A percentile compares a stretch with the other conserved stretches of the same genome.
Evolutionary conservation across 495 filamentous ascomycete genomes (phyloP).

Genomic region (Pyrenopolyporus hunteri): DNA sequence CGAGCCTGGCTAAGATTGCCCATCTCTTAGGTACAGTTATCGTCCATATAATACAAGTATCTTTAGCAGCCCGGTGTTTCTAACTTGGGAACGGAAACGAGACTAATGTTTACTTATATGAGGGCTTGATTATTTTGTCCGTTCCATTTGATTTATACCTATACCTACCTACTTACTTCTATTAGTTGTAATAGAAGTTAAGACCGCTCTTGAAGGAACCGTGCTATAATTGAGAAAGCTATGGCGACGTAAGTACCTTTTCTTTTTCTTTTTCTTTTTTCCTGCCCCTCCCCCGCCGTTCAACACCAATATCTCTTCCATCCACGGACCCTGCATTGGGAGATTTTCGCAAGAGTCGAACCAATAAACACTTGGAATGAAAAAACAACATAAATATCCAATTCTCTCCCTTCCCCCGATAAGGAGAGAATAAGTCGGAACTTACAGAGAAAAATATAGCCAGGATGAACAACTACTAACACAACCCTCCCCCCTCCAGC

Average conservation of each 20-base stretch:
- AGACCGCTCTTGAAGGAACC: too few relatives aligned
- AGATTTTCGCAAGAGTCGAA: not conserved
- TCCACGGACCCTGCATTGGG: not conserved
- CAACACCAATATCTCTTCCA: not conserved
- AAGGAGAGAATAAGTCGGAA: not conserved
- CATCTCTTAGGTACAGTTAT: not conserved
- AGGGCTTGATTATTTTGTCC: constrained; percentile 11
- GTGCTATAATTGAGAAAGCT: not conserved
- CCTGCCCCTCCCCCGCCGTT: constrained; percentile 35
- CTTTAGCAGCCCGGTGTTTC: too few relatives aligned
- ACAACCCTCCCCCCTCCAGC: constrained; percentile 53
- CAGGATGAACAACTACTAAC: not conserved
- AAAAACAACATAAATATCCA: not conserved
- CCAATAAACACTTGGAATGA: not conserved
- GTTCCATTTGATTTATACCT: not conserved
- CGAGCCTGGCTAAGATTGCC: too few relatives aligned
- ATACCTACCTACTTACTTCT: not conserved
- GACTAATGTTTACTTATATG: constrained; percentile 2
- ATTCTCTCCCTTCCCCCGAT: too few relatives aligned
- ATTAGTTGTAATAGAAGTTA: not conserved
- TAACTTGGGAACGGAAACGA: too few relatives aligned
- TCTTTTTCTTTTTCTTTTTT: not conserved
- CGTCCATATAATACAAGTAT: too few relatives aligned
- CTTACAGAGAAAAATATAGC: not conserved
- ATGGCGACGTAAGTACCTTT: constrained; percentile 29